Conservation (phyloP, 2,329 filamentous ascomycete genomes). For the Penicillium decumbens region DNA sequence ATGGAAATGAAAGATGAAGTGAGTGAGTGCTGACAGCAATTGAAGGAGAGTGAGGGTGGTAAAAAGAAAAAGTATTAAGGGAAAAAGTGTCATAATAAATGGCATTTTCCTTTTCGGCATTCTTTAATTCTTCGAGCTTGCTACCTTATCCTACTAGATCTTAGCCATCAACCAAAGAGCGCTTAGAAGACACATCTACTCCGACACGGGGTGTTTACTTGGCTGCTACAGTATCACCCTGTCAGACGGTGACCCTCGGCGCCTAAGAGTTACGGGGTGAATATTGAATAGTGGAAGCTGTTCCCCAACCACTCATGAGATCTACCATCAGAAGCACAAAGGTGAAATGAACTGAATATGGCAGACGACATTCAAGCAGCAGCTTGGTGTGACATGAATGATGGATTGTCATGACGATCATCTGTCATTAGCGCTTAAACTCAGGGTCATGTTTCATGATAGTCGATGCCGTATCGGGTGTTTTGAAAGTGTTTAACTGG, state of each 20-base stretch:
- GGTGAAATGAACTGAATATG: not conserved
- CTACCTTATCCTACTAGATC: not conserved
- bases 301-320: not conserved
- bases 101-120: not conserved
- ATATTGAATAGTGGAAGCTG: not conserved
- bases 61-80: not conserved
- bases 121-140: not conserved
- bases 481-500: not conserved
- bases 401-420: not conserved
- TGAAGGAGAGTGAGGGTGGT: not conserved
- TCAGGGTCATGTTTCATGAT: not conserved
- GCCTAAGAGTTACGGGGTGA: not conserved
- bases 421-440: not conserved
- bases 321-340: not conserved
- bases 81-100: not conserved
- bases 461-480: not conserved
- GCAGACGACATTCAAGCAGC: not conserved
- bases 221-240: slow-evolving; percentile 8
- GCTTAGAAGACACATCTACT: not conserved
- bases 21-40: not conserved
- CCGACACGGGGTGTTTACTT: not conserved
- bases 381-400: not conserved
- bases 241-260: slow-evolving; percentile 6
- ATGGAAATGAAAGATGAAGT: not conserved
- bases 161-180: not conserved